These are phyloP conservation scores for Phytophthora crassamura DNA, from an alignment of 352 stramenopile genomes.

Conservation along the genomic window DNA sequence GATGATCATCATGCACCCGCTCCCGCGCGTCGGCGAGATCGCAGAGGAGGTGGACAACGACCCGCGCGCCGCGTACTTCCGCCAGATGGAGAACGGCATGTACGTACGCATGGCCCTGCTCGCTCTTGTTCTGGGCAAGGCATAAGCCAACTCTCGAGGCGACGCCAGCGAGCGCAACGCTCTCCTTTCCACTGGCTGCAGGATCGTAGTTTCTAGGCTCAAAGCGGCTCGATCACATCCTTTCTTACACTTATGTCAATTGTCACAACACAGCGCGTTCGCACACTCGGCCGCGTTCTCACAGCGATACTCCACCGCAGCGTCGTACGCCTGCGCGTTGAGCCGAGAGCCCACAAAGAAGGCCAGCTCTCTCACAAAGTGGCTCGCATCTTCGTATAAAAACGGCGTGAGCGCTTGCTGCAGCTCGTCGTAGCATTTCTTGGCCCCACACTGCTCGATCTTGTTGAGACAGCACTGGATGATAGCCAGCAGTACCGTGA, in stretches of 20 bases:
- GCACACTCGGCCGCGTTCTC: conserved; percentile 46
- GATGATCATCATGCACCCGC: conserved; percentile 98
- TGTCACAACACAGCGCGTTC: conserved; percentile 44
- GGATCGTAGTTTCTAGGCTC: conserved; percentile 24
- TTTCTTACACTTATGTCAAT: conserved; percentile 24
- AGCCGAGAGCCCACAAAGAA: conserved; percentile 71
- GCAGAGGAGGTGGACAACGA: conserved; percentile 95
- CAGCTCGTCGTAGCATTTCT: conserved; percentile 55
- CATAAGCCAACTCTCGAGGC: conserved; percentile 37
- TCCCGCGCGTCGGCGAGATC: conserved; percentile 98
- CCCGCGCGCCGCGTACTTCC: conserved; percentile 96
- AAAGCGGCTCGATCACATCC: conserved; percentile 12
- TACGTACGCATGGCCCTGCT: conserved; percentile 99
- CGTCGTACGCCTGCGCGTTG: conserved; percentile 76
- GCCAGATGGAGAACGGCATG: conserved; percentile 99
- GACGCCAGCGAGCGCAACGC: conserved; percentile 1
- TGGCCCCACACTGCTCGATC: conserved; percentile 38
- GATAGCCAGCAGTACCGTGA: conserved; percentile 70
- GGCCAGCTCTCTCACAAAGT: conserved; percentile 71
- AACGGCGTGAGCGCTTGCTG: conserved; percentile 63
- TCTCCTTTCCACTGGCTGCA: background rate
- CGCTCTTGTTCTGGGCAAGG: conserved; percentile 91
- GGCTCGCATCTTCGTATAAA: conserved; percentile 60
- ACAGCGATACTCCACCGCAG: conserved; percentile 68
- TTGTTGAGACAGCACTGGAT: conserved; percentile 73